phyloP scores from a whole-genome alignment of 441 rosid species.

The California macrophylla region DNA sequence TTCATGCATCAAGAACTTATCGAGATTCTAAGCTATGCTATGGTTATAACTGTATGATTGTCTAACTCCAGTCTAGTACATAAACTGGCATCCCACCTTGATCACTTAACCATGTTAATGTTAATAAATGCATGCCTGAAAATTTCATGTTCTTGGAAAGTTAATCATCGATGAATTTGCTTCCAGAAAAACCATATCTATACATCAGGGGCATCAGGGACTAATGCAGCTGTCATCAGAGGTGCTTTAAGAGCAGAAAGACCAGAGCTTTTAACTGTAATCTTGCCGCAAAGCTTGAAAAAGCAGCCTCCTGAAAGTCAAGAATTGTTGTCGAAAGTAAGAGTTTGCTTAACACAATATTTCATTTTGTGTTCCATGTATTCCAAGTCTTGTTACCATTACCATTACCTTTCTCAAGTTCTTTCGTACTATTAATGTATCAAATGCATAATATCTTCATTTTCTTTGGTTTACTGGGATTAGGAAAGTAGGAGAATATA shows the following conservation, averaged over 20 bases:
- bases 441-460: background rate
- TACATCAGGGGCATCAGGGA: slow-evolving; percentile 95
- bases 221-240: slow-evolving; percentile 95
- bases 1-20: slow-evolving; percentile 93
- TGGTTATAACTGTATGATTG: slow-evolving; percentile 80
- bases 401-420: background rate
- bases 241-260: slow-evolving; percentile 94
- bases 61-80: slow-evolving; percentile 11
- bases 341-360: slow-evolving; percentile 8
- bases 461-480: background rate
- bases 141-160: slow-evolving; percentile 21
- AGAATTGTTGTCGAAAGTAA: slow-evolving; percentile 76
- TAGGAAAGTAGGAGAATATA: background rate
- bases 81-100: slow-evolving; percentile 1
- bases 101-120: background rate
- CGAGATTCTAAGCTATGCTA: slow-evolving; percentile 90
- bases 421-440: background rate
- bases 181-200: slow-evolving; percentile 90
- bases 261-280: slow-evolving; percentile 84
- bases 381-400: background rate
- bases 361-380: slow-evolving; percentile 1
- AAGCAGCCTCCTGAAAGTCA: slow-evolving; percentile 97
- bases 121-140: background rate
- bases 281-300: slow-evolving; percentile 79
- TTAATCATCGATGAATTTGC: slow-evolving; percentile 4